phyloP scores from a whole-genome alignment of 768 basidiomycete species.

The Tricholoma bakamatsutake region DNA sequence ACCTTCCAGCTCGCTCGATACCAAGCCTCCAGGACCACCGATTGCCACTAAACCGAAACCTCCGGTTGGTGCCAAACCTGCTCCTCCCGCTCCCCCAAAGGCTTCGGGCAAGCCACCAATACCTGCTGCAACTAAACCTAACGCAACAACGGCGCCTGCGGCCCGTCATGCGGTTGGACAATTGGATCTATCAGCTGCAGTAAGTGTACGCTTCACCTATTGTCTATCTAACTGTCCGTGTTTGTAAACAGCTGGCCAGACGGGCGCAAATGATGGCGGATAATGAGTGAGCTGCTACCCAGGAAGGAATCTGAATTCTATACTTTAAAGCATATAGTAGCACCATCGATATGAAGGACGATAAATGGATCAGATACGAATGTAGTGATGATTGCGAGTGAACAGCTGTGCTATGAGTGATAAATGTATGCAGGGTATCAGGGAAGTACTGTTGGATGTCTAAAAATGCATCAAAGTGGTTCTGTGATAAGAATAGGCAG shows the following conservation, averaged over 20 bases:
- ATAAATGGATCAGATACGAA: constrained; percentile 15
- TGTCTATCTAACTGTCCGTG: neutral
- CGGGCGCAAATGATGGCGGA: constrained; percentile 65
- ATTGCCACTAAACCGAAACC: constrained; percentile 45
- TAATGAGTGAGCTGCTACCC: constrained; percentile 21
- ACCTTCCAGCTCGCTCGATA: constrained; percentile 43
- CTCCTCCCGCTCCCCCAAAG: constrained; percentile 22
- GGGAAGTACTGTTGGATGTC: constrained; percentile 6
- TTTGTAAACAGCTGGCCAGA: constrained; percentile 55
- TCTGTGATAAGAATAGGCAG: constrained; percentile 35
- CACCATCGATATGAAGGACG: constrained; percentile 8
- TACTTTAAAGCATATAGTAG: constrained; percentile 7
- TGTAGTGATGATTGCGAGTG: constrained; percentile 2
- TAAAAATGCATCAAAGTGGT: constrained; percentile 18
- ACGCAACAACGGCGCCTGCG: constrained; percentile 30
- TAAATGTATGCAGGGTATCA: constrained; percentile 4
- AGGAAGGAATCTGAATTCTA: constrained; percentile 7
- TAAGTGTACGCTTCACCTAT: constrained; percentile 34
- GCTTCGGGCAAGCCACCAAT: constrained; percentile 55
- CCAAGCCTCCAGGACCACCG: constrained; percentile 48
- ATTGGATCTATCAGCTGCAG: constrained; percentile 78
- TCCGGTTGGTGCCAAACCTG: constrained; percentile 9
- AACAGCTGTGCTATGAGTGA: constrained; percentile 7
- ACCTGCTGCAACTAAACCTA: constrained; percentile 51
- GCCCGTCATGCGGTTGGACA: constrained; percentile 43